Evolutionary conservation across 768 basidiomycete species (phyloP).

Genomic region (Crepidotus variabilis): DNA sequence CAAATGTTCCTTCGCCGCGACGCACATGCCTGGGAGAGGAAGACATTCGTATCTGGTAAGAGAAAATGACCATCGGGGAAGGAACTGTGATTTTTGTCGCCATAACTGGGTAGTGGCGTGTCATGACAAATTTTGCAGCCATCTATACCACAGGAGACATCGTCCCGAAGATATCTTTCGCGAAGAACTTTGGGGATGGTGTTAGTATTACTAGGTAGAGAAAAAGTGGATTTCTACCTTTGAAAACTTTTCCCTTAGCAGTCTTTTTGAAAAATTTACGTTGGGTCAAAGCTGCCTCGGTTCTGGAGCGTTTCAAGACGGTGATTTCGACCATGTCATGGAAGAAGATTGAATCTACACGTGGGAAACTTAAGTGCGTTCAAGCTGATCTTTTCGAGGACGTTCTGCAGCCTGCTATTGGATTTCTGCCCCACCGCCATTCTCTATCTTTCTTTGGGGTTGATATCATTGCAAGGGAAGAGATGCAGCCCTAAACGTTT

Average conservation of each 20-base stretch:
- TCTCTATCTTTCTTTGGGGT: too few relatives aligned
- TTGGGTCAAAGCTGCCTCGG: conserved; percentile 74
- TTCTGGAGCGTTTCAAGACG: conserved; percentile 65
- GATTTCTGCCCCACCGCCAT: too few relatives aligned
- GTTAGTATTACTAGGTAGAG: not conserved
- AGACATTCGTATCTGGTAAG: conserved; percentile 93
- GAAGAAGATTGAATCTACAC: too few relatives aligned
- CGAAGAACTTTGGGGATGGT: conserved; percentile 61
- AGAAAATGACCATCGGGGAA: conserved; percentile 75
- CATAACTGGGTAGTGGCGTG: conserved; percentile 53
- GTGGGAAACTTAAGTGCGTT: too few relatives aligned
- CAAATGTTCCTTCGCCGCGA: not conserved
- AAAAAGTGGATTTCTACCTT: conserved; percentile 52
- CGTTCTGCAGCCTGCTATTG: too few relatives aligned
- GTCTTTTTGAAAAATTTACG: conserved; percentile 98
- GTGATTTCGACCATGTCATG: conserved; percentile 53
- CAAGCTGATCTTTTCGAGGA: too few relatives aligned
- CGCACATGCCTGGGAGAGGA: conserved; percentile 73
- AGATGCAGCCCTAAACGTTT: too few relatives aligned
- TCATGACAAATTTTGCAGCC: conserved; percentile 61
- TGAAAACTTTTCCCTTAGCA: conserved; percentile 87
- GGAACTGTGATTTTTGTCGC: conserved; percentile 50
- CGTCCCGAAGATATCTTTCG: conserved; percentile 91
- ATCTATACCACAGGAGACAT: conserved; percentile 83
- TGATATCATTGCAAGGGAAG: too few relatives aligned